Evolutionary conservation across 495 filamentous ascomycete genomes (phyloP).

Genomic region (Penicillium manginii): DNA sequence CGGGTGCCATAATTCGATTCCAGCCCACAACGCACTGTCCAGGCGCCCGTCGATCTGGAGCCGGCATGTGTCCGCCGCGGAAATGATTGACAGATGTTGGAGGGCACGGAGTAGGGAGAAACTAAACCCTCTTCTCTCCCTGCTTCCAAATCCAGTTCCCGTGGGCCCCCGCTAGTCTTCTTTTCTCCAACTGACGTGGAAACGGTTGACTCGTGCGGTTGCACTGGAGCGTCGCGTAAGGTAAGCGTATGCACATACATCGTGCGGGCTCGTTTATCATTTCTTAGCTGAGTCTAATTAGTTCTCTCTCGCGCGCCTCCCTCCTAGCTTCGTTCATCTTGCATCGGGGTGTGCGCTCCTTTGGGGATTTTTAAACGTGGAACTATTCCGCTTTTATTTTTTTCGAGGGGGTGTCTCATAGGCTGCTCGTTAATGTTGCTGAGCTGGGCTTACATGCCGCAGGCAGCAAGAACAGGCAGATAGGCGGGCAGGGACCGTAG

Average conservation of each 20-base stretch:
- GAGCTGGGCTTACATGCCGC: not conserved
- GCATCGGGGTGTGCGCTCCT: not conserved
- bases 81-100: not conserved
- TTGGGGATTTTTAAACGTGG: not conserved
- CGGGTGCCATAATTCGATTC: not conserved
- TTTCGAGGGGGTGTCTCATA: not conserved
- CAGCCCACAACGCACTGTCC: not conserved
- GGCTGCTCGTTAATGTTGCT: not conserved
- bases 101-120: no score
- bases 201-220: conserved; percentile 1
- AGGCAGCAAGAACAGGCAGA: not conserved
- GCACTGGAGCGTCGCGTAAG: no score
- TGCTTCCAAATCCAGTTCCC: no score
- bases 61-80: not conserved
- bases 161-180: not conserved
- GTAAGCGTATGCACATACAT: no score
- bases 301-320: not conserved
- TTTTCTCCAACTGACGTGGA: not conserved
- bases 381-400: not conserved
- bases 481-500: not conserved
- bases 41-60: not conserved
- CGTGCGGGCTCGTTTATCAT: no score
- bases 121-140: no score
- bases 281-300: not conserved
- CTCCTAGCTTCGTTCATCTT: not conserved